Evolutionary conservation across 495 filamentous ascomycete genomes (phyloP), one percentile per base, ranked within the genome.

Genomic region (Penicillium psychrofluorescens): DNA sequence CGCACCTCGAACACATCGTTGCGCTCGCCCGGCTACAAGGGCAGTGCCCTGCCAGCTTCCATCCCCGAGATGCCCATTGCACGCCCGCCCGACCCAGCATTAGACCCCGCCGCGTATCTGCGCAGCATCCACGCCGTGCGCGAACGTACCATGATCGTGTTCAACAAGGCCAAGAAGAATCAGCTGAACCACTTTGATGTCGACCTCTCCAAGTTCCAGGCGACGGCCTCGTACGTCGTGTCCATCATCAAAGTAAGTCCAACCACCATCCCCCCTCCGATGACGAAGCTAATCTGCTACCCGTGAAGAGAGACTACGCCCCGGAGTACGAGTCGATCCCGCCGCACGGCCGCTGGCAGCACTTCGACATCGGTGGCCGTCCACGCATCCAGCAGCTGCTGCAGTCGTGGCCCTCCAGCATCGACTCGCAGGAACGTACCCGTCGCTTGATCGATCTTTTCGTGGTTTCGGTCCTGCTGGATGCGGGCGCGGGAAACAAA

Each of bases 21-120:
- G 42, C 75, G 66, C 51, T 81, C 80, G 5, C 74, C 77, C 41
- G 67, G 63, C 10, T 65, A 65, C 55, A 72, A 67, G 41, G 64
- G 63, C 39, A 59, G 56, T 38, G 57, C 61, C 5, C 58, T 69
- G 39, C 69, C 64, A n/a, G 71, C 70, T 11, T 67, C 70, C 38
- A 71, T 79, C 50, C 74, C 72, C 35, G 75, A 81, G 54, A 70
- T 95, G 48, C 75, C 88, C 40, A 78, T 96, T 16, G 87, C 92
- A 40, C 84, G 77, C 59, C 79, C 88, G 5, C 91, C 92, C 34
- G 92, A 97, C 70, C 91, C 92, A 53, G 77, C 79, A 39, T 72
- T 94, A 50, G 91, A 98, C 59, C 92, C 92, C 11, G 91, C 86
- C 11, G 90, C 81, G 41, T 98, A 97, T 66, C 79, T 98, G 45